phyloP scores from a whole-genome alignment of 2,329 filamentous ascomycete species.

The Fusarium sp. region DNA sequence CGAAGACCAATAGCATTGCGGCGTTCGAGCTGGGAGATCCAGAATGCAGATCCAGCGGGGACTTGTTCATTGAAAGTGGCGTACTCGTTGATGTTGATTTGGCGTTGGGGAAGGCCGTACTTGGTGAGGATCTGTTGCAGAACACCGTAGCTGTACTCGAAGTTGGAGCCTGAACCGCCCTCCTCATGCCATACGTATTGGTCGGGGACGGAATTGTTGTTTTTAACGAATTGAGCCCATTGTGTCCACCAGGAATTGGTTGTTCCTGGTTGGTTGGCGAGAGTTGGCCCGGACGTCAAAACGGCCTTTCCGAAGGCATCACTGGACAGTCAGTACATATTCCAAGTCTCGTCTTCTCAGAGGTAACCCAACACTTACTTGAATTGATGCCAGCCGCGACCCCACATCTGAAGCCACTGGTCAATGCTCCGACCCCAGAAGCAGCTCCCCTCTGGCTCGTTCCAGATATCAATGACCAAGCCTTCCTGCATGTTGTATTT shows the following conservation, averaged over 20 bases:
- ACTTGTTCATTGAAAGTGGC: not conserved
- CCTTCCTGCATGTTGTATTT: not conserved
- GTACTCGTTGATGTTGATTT: not conserved
- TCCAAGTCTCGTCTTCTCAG: fast-evolving
- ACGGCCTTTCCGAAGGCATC: not conserved
- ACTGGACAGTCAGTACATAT: not conserved
- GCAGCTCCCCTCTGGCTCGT: not conserved
- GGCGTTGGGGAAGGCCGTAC: not conserved
- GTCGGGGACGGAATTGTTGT: not conserved
- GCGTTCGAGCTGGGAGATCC: not conserved
- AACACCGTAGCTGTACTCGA: not conserved
- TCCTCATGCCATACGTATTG: not conserved
- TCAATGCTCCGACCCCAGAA: not conserved
- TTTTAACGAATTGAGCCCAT: not conserved
- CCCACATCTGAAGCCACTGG: not conserved
- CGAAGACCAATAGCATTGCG: not conserved
- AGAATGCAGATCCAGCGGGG: not conserved
- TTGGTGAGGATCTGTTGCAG: not conserved
- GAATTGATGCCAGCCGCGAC: not conserved
- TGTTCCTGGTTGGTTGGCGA: not conserved
- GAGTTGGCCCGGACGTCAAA: not conserved
- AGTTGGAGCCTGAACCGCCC: not conserved
- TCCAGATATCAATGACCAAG: not conserved
- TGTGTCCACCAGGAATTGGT: not conserved
- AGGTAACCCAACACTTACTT: not conserved